Evolutionary conservation across 768 basidiomycete species (phyloP), one percentile per base, ranked within the genome.

Genomic region (Agaricus subrufescens): DNA sequence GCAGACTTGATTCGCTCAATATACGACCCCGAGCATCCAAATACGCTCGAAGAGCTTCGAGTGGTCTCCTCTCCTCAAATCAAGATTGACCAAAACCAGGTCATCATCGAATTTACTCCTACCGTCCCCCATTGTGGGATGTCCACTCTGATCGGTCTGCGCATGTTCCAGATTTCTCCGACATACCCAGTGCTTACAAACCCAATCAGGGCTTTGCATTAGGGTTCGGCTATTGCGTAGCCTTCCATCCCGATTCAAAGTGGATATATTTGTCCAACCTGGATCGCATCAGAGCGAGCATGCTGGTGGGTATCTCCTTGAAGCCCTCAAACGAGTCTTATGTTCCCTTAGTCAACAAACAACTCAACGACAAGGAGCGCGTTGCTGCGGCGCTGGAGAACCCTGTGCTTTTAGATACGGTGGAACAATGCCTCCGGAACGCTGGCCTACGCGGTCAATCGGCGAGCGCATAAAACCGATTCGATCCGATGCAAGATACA

Each of bases 361-460:
- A 99, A 65, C 78, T 99, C 34, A 99, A 99, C 64, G 97, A 99
- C 74, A 99, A 99, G 71, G 97, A 99, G 71, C 81, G 97, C 40
- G 97, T 98, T 1, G 94, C 94, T 26, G 97, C 97, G 10, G 97
- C 97, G 1, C 77, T 98, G 47, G 97, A 99, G 71, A 98, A 98
- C 71, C 80, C 84, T 2, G 81, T 87, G 29, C 79, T 99, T 4
- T 67, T 98, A 1, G 87, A 89, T 53, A 91, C 92, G 0, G 84
- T 99, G 9, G 95, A 98, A 68, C 86, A 87, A 57, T 74, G 76
- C 46, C 69, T 80, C 7, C 65, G 67, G 11, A 71, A 71, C 52
- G 71, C 68, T 4, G 71, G 67, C 38, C 68, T 69, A 25, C 61
- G 69, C 46, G 69, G 71, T 11, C 60, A 66, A 39, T 43, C 66